Evolutionary conservation across 805 yeast species (phyloP), one percentile per base, ranked within the genome.

Genomic region (Lipomyces orientalis): DNA sequence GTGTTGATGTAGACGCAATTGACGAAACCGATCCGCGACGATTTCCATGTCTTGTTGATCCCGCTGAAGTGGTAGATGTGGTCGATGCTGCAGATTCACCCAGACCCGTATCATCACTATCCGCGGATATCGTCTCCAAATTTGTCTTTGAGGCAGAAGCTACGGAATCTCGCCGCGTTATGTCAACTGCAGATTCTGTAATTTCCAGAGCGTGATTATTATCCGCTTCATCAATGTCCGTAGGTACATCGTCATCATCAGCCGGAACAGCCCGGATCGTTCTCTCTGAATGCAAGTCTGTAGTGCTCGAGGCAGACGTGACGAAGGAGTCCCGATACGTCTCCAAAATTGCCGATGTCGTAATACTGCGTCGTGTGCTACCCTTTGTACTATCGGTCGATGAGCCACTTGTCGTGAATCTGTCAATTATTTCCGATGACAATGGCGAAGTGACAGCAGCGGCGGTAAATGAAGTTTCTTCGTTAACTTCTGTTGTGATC

Each of bases 21-120:
- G 67, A 54, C 39, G 62, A 51, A 3, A 62, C 25, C 34, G 66
- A 62, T 10, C 62, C 19, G 39, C 66, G 52, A 25, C 64, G 46
- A 22, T 64, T 43, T 5, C 12, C 62, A 56, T 46, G 10, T 19
- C 37, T 16, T 8, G 43, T 37, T 16, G 43, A 25, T 49, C 54
- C 10, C 35, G 14, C 34, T 43, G 62, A 52, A 7, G 56, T 22
- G n/a, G 33, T 9, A 7, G 55, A 52, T 25, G 34, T 31, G 22
- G 22, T 22, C 49, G 49, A 43, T 5, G 49, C 22, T 7, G 22
- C 5, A 7, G 5, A 9, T 43, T 22, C 25, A 12, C 4, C 19
- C 22, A 16, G 49, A 16, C 19, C 49, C 49, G 22, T 7, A 43
- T 43, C 49, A 22, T 43, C 22, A 16, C 19, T 43, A 43, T 19